These are phyloP conservation scores for Phytophthora ramorum DNA, from an alignment of 352 stramenopile genomes.

Conservation along the genomic window DNA sequence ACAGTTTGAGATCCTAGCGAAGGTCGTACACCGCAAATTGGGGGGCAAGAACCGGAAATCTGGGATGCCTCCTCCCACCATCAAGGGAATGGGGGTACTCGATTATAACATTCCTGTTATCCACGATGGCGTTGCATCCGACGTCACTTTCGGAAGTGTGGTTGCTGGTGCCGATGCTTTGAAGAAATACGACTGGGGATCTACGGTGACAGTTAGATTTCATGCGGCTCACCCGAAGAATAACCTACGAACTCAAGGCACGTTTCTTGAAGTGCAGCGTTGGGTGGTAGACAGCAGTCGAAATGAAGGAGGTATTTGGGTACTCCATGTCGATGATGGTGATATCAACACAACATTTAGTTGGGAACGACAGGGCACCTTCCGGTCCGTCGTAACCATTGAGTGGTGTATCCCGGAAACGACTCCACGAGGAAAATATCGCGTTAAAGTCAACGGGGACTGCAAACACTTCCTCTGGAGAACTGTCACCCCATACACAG, in stretches of 20 bases:
- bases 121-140: slow-evolving; percentile 60
- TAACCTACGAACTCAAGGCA: slow-evolving; percentile 75
- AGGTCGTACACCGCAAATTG: slow-evolving; percentile 33
- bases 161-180: slow-evolving; percentile 51
- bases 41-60: slow-evolving; percentile 2
- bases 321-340: slow-evolving; percentile 76
- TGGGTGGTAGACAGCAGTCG: slow-evolving; percentile 58
- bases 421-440: slow-evolving; percentile 62
- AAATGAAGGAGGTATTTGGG: slow-evolving; percentile 58
- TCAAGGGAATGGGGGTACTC: slow-evolving; percentile 67
- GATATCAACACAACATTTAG: slow-evolving; percentile 79
- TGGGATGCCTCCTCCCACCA: slow-evolving; percentile 46
- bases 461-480: slow-evolving; percentile 72
- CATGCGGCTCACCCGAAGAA: slow-evolving; percentile 86
- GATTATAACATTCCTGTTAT: slow-evolving; percentile 84
- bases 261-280: slow-evolving; percentile 81
- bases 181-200: slow-evolving; percentile 49
- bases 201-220: slow-evolving; percentile 68
- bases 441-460: slow-evolving; percentile 84
- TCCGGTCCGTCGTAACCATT: slow-evolving; percentile 71
- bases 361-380: slow-evolving; percentile 76
- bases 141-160: slow-evolving; percentile 60
- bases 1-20: slow-evolving; percentile 75
- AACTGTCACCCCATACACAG: slow-evolving; percentile 57
- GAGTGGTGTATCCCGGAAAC: slow-evolving; percentile 69